Evolutionary conservation across 1,284 basidiomycete genomes (phyloP), one percentile per base, ranked within the genome.

Genomic region (Cutaneotrichosporon spelunceum): DNA sequence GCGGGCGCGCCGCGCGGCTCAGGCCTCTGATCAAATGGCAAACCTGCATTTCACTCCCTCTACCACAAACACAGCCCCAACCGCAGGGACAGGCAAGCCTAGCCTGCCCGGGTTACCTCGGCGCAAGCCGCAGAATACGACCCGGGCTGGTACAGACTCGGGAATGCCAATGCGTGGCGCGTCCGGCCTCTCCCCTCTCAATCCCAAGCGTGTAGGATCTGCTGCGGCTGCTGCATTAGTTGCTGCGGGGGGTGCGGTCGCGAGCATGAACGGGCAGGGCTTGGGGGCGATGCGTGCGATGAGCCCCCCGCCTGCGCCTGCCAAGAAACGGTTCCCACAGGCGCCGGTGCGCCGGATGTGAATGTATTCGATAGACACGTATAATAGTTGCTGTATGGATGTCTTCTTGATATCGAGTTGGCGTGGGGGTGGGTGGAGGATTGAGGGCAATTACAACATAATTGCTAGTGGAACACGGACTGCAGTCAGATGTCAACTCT

Each of bases 1-100:
- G 79, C 93, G 92, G 72, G 85, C 90, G 1, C 84, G 91, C 21
- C 82, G 91, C 53, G 86, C 72, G 54, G 68, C 74, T 30, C 70
- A 60, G 65, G 63, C 29, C 64, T 23, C 70, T 63, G 23, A 73
- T 67, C 26, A 65, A 27, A 55, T 27, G 7, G 59, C 61, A 16
- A 67, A 58, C 57, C 36, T 70, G 14, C 76, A 77, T 60, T 78
- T 70, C 42, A 70, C 71, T 0, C 72, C 73, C 1, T 73, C 76
- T 10, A 75, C 74, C 2, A 69, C 70, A 0, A 72, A 72, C 1
- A 72, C 76, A 10, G 75, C 73, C 4, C 69, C 73, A 48, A 56
- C 53, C 39, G 44, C 33, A 6, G 54, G 49, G 8, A 39, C 50
- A 10, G 55, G 50, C 19, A 60, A 57, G 29, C 33, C 64, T 1